phyloP scores from a whole-genome alignment of 306 rosid species.

The Cajanus cajan region DNA sequence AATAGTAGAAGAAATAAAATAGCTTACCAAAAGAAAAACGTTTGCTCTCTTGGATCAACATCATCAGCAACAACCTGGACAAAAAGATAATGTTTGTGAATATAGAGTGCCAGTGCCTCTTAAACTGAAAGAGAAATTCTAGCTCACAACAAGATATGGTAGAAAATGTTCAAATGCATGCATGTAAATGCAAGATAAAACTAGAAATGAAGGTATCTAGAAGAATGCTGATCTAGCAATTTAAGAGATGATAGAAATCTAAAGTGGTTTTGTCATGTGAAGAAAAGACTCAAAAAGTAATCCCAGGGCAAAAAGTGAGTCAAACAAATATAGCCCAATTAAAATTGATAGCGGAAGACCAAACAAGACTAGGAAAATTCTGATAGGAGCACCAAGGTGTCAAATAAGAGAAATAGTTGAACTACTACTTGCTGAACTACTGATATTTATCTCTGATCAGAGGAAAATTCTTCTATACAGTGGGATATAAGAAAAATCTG shows the following conservation, averaged over 20 bases:
- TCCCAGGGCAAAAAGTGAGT: neutral
- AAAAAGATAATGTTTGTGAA: neutral
- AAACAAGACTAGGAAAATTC: neutral
- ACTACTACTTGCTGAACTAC: no score
- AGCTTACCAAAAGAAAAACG: constrained; percentile 64
- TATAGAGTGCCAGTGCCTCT: neutral
- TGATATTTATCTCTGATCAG: no score
- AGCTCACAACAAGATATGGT: neutral
- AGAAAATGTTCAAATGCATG: neutral
- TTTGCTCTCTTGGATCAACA: constrained; percentile 72
- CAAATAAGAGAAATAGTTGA: no score
- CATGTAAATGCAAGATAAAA: neutral
- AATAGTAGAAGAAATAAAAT: constrained; percentile 9
- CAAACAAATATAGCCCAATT: neutral
- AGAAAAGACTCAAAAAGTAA: neutral
- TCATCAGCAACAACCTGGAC: constrained; percentile 62
- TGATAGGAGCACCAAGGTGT: no score
- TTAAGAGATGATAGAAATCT: neutral
- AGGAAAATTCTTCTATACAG: no score
- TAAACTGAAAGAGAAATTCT: neutral
- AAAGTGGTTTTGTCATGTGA: neutral
- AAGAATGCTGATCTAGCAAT: neutral
- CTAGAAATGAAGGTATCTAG: neutral
- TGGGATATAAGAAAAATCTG: no score
- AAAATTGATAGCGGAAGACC: neutral